Base-by-base conservation (phyloP, 768 basidiomycete genomes). In the Mycena venus region DNA sequence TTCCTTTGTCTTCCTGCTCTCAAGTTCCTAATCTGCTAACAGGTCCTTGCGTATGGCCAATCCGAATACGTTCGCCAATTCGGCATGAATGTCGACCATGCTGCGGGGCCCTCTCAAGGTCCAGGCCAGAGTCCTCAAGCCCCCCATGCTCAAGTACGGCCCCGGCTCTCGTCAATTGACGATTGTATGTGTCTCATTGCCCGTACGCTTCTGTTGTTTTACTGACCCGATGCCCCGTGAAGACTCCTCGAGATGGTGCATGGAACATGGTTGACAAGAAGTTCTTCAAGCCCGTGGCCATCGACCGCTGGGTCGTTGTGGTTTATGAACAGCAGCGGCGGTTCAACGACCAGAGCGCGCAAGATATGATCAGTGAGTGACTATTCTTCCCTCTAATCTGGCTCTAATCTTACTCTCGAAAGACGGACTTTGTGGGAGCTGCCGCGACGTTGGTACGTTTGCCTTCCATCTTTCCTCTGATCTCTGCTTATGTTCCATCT, bases 211-310 rank as follows among this genome's bases (percentile, higher is more conserved):
- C 34, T 56, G 71, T 44, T 77, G 14, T 65, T 15, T 66, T 2
- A n/a, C n/a, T n/a, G n/a, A n/a, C n/a, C n/a, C n/a, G n/a, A n/a
- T n/a, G n/a, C n/a, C n/a, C n/a, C n/a, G n/a, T n/a, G n/a, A n/a
- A 93, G 92, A 81, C 79, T 42, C 94, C 94, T 0, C 84, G 81
- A 10, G 91, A 94, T 15, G 70, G 70, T 63, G 83, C 90, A 0
- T 96, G 94, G 94, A 96, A 95, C 70, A 94, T 95, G 95, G 86
- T 94, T 3, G 92, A 94, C 75, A 94, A 93, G 75, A 86, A 87
- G 36, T 95, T 96, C 83, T 93, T 86, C 82, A 85, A 83, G 68
- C 89, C 93, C 0, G 87, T 83, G 2, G 78, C 74, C 17, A 89
- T 95, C 64, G 80, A 84, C 0, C 84, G 87, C 21, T 95, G 93